phyloP scores from a whole-genome alignment of 805 yeast species.

The Candida oleophila region DNA sequence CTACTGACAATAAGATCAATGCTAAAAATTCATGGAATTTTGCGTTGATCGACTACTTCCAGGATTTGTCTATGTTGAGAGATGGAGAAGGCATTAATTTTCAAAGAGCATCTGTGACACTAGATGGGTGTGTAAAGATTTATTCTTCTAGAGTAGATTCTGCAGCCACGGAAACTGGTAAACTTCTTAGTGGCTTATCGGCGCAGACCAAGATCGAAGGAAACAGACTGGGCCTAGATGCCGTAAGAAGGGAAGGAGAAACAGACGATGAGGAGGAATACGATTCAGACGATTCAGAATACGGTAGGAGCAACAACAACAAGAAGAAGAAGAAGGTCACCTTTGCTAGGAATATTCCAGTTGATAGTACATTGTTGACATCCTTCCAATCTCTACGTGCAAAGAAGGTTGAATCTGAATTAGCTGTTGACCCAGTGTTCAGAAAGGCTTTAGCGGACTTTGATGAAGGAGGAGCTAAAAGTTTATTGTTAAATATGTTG shows the following conservation, averaged over 20 bases:
- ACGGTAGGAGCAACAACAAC: conserved; percentile 7
- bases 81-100: conserved; percentile 58
- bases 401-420: conserved; percentile 19
- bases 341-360: conserved; percentile 1
- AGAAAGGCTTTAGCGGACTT: conserved; percentile 28
- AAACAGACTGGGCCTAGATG: conserved; percentile 12
- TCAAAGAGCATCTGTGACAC: conserved; percentile 33
- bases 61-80: conserved; percentile 71
- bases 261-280: conserved; percentile 6
- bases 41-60: conserved; percentile 88
- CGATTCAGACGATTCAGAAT: conserved; percentile 10
- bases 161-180: conserved; percentile 37
- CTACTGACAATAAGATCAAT: conserved; percentile 60
- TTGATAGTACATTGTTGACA: conserved; percentile 41
- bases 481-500: conserved; percentile 24
- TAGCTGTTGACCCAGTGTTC: conserved; percentile 28
- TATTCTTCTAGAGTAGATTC: conserved; percentile 36
- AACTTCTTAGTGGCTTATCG: conserved; percentile 27
- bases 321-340: not conserved
- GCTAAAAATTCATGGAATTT: conserved; percentile 86
- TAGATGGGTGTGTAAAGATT: conserved; percentile 38
- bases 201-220: conserved; percentile 7
- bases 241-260: conserved; percentile 6
- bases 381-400: conserved; percentile 5
- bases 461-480: conserved; percentile 33